Base-by-base conservation (phyloP, 495 filamentous ascomycete species). In the Cercophora newfieldiana region DNA sequence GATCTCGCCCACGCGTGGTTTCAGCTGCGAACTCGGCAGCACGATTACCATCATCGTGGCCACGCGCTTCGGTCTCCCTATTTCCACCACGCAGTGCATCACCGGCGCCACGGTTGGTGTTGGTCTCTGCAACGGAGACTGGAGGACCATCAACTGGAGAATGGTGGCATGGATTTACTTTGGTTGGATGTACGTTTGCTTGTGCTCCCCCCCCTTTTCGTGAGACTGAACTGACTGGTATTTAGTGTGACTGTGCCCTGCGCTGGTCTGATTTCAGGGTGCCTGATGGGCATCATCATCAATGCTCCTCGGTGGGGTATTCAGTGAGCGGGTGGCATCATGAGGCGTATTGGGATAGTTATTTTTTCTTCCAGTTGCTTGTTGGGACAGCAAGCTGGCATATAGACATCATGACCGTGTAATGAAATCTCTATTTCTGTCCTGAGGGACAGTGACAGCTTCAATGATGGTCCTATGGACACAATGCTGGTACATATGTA, bases 31-130 rank as follows among this genome's bases (percentile, higher is more conserved):
- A 73, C 80, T 92, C 6, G 89, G 89, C 18, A 83, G 87, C 0
- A 89, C 87, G 49, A 82, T 90, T 68, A 90, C 89, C 12, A 85
- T 92, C 55, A 80, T 91, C 49, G 69, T 91, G n/a, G 87, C 87
- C 33, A 88, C 85, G 16, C 78, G 85, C 21, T 79, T 90, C 25
- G 82, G 76, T 77, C 80, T 87, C n/a, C 86, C 86, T 1, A 78
- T 88, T 21, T 86, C 83, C 2, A 88, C 86, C 7, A 87, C 86
- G 1, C 84, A 86, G 74, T 88, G 86, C 68, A 85, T 89, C 62
- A 84, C 84, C 1, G 87, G 87, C 33, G 83, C 86, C 5, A 83
- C 82, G 0, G 82, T 88, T 59, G 87, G 86, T 61, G 87, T 89
- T 29, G 87, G 84, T 56, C 82, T 89, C 53, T 86, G 83, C 74